A percentile compares a stretch with the other conserved stretches of the same genome.
These are phyloP conservation scores for Dictyostelium capitatum DNA, from an alignment of 78 protist species.

Conservation along the genomic window DNA sequence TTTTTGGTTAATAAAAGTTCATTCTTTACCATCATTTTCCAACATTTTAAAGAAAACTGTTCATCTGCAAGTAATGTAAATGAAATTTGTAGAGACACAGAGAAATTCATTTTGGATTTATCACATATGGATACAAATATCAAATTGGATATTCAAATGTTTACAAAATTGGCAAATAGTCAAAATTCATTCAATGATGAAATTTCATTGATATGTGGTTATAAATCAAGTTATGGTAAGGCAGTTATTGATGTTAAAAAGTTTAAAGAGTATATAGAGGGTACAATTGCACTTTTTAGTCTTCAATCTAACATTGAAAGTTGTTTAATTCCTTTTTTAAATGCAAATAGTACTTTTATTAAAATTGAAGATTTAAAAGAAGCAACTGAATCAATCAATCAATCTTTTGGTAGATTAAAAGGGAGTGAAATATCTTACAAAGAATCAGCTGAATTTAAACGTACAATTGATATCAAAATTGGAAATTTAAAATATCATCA, in stretches of 20 bases:
- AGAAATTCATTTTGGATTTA: not conserved
- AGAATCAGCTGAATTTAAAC: not conserved
- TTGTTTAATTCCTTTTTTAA: not conserved
- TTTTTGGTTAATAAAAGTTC: not conserved
- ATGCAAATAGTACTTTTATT: not conserved
- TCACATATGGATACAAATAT: not conserved
- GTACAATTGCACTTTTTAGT: not conserved
- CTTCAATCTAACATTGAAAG: not conserved
- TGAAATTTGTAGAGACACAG: not conserved
- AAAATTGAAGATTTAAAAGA: not conserved
- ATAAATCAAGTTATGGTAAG: no score
- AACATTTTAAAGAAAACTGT: not conserved
- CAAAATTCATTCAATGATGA: no score
- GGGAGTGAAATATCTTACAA: not conserved
- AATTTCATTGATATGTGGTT: no score
- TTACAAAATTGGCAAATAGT: no score
- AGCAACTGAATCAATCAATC: not conserved
- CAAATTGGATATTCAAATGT: no score
- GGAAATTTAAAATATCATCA: not conserved
- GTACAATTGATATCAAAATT: not conserved
- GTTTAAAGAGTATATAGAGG: not conserved
- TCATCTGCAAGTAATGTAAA: not conserved
- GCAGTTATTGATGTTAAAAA: no score
- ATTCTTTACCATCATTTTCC: not conserved
- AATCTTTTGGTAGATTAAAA: no score